phyloP scores from a whole-genome alignment of 805 yeast genomes.

The Kluyveromyces siamensis region DNA sequence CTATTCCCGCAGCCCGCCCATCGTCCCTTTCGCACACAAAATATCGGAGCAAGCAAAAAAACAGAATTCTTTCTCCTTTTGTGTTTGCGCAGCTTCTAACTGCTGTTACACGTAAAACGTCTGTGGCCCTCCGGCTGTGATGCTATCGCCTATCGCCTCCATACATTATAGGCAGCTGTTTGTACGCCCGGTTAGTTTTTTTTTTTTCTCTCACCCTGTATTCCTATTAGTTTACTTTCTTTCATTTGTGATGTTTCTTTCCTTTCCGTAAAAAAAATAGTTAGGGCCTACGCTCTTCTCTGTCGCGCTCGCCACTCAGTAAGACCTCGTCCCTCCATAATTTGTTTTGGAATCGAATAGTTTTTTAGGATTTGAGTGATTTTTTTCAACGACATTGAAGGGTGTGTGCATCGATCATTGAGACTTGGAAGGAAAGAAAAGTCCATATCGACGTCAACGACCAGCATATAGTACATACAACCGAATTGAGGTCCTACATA shows the following conservation, averaged over 20 bases:
- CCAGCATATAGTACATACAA: neutral
- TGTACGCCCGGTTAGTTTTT: neutral
- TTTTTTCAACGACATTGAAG: neutral
- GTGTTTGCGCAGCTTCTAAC: neutral
- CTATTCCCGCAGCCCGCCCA: too few species aligned
- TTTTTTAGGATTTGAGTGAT: neutral
- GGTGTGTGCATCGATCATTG: neutral
- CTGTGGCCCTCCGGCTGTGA: neutral
- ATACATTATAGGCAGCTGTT: neutral
- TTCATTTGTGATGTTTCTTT: too few species aligned
- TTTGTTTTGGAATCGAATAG: neutral
- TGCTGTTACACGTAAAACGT: neutral
- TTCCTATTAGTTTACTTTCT: neutral
- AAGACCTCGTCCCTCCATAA: too few species aligned
- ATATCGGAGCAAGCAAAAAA: neutral
- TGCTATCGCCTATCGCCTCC: neutral
- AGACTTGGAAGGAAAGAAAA: neutral
- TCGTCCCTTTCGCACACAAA: neutral
- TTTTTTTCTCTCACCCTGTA: too few species aligned
- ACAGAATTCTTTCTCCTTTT: neutral
- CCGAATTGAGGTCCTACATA: neutral
- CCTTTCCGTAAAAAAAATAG: neutral
- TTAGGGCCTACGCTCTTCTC: neutral
- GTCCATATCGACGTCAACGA: neutral
- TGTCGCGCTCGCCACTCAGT: neutral